phyloP scores from a whole-genome alignment of 108 stramenopile genomes.

The Nitzschia palea region DNA sequence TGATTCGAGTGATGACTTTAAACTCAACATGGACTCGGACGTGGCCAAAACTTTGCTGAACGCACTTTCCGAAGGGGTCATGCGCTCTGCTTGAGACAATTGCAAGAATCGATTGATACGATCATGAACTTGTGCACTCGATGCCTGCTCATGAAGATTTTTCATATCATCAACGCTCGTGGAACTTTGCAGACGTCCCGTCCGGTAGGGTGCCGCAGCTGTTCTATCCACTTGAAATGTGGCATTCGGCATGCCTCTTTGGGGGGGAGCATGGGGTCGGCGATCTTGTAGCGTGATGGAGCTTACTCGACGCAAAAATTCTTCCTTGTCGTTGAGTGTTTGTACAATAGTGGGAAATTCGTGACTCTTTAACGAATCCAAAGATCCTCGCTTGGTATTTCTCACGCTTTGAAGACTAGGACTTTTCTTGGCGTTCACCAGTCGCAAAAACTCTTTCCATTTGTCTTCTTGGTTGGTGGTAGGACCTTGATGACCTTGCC shows the following conservation, averaged over 20 bases:
- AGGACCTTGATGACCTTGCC: background rate
- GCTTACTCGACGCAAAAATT: background rate
- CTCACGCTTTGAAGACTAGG: slow-evolving; percentile 4
- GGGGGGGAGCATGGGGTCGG: background rate
- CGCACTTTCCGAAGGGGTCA: background rate
- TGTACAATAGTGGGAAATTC: background rate
- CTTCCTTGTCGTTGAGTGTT: background rate
- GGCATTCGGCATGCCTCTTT: background rate
- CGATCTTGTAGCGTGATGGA: background rate
- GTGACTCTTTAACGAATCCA: background rate
- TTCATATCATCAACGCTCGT: too few relatives aligned
- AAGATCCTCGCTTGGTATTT: background rate
- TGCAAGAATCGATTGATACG: slow-evolving; percentile 22
- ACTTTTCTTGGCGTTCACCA: slow-evolving; percentile 8
- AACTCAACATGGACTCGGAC: background rate
- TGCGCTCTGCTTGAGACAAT: slow-evolving; percentile 9
- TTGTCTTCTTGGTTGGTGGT: background rate
- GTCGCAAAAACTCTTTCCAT: slow-evolving; percentile 10
- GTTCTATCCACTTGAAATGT: too few relatives aligned
- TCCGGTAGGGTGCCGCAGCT: too few relatives aligned
- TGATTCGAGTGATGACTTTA: background rate
- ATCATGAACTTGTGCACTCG: background rate
- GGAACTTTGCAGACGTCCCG: too few relatives aligned
- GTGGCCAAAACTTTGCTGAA: background rate
- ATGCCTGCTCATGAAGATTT: background rate